Conservation (phyloP, 192 early-diverging fungal genomes). For the Backusella circina region DNA sequence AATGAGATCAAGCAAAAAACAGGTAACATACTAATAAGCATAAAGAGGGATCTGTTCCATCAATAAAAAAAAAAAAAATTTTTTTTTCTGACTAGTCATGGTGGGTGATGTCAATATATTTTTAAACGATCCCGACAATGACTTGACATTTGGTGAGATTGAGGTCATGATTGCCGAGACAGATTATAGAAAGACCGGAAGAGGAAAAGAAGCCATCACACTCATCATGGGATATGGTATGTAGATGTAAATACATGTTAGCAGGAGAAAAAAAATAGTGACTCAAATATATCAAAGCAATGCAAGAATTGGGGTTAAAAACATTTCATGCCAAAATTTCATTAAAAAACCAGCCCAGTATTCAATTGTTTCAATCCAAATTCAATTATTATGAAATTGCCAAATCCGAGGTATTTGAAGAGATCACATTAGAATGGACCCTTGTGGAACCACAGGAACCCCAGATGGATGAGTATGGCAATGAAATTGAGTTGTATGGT, state of each 20-base stretch:
- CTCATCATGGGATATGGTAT: constrained; percentile 69
- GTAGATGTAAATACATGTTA: not conserved
- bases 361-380: constrained; percentile 53
- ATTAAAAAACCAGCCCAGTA: constrained; percentile 53
- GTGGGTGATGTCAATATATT: constrained; percentile 95
- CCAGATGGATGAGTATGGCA: constrained; percentile 6
- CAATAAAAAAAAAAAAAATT: not conserved
- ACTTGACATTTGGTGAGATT: constrained; percentile 73
- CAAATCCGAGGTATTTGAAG: constrained; percentile 58
- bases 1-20: constrained; percentile 27
- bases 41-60: constrained; percentile 14
- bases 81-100: constrained; percentile 67
- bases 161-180: constrained; percentile 93
- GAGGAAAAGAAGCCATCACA: constrained; percentile 50
- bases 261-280: not conserved
- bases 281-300: not conserved
- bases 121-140: constrained; percentile 73
- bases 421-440: constrained; percentile 59
- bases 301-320: constrained; percentile 39
- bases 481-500: constrained; percentile 9
- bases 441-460: not conserved
- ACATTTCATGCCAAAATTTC: constrained; percentile 66
- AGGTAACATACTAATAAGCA: constrained; percentile 10
- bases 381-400: constrained; percentile 56
- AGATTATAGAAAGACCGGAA: constrained; percentile 43